A percentile compares a stretch with the other conserved stretches of the same genome.
Evolutionary conservation across 164 flowering plant species (phyloP).

Genomic region (Tinospora cordifolia): DNA sequence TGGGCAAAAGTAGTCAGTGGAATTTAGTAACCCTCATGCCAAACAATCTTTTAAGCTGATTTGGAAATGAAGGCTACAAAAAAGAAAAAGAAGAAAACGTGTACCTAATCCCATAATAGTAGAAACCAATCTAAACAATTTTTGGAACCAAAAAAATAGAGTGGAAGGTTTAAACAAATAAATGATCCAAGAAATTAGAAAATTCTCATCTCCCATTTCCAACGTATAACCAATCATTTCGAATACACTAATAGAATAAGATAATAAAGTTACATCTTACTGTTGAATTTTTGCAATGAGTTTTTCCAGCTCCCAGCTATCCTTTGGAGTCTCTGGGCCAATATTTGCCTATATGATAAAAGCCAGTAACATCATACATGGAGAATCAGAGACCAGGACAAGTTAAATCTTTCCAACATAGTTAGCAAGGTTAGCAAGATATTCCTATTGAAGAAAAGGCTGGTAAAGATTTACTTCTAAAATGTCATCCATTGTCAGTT

Average conservation of each 20-base stretch:
- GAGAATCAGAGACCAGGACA: background rate
- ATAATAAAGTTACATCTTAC: conserved; percentile 37
- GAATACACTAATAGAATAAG: background rate
- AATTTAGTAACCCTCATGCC: background rate
- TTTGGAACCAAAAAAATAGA: too few relatives aligned
- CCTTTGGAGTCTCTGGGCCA: conserved; percentile 75
- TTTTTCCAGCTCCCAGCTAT: conserved; percentile 89
- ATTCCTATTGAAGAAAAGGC: too few relatives aligned
- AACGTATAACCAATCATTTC: too few relatives aligned
- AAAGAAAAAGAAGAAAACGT: too few relatives aligned
- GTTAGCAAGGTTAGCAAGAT: background rate
- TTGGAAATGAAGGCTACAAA: too few relatives aligned
- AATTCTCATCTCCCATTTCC: too few relatives aligned
- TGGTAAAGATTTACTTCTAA: conserved; percentile 47
- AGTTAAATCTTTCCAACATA: background rate
- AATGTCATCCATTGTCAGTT: conserved; percentile 96
- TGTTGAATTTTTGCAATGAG: conserved; percentile 87
- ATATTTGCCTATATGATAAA: conserved; percentile 61
- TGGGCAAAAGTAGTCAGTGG: background rate
- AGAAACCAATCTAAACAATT: too few relatives aligned
- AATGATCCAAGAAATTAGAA: too few relatives aligned
- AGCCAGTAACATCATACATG: background rate
- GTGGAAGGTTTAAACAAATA: too few relatives aligned
- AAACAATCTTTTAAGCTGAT: too few relatives aligned
- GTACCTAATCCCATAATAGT: too few relatives aligned